A percentile compares a stretch with the other conserved stretches of the same genome.
These are phyloP conservation scores for Echeveria elegans DNA, from an alignment of 164 flowering plant genomes.

Conservation along the genomic window DNA sequence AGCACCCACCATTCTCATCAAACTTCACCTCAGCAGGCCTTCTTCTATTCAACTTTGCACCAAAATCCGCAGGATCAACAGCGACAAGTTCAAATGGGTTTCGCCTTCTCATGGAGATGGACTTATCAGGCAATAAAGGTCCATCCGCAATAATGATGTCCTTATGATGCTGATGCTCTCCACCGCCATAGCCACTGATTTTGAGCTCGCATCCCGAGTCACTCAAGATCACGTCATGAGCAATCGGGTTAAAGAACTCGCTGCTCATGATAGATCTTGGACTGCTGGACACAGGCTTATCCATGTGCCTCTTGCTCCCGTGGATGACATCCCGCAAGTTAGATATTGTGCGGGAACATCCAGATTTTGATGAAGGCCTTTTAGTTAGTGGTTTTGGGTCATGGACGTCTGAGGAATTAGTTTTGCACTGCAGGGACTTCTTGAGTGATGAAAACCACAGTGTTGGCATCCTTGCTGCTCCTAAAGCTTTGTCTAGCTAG, in stretches of 20 bases:
- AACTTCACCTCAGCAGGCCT: neutral
- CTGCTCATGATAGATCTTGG: slow-evolving; percentile 25
- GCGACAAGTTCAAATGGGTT: neutral
- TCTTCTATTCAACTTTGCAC: neutral
- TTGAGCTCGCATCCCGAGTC: slow-evolving; percentile 22
- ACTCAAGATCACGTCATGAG: slow-evolving; percentile 18
- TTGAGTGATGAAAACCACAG: slow-evolving; percentile 2
- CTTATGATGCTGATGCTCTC: neutral
- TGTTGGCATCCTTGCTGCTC: slow-evolving; percentile 3
- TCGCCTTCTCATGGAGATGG: slow-evolving; percentile 15
- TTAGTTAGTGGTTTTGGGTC: slow-evolving; percentile 6
- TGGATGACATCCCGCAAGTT: slow-evolving; percentile 21
- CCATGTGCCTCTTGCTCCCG: slow-evolving; percentile 21
- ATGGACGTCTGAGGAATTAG: slow-evolving; percentile 5
- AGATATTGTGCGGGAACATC: slow-evolving; percentile 28
- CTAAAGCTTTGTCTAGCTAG: neutral
- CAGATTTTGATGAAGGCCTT: slow-evolving; percentile 11
- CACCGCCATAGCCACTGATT: slow-evolving; percentile 11
- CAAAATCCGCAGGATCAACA: neutral
- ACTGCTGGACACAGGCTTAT: slow-evolving; percentile 17
- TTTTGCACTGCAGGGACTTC: slow-evolving; percentile 7
- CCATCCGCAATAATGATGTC: slow-evolving; percentile 8
- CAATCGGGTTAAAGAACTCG: slow-evolving; percentile 21
- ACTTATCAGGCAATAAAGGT: slow-evolving; percentile 9
- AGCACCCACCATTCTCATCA: slow-evolving; percentile 5